These are phyloP conservation scores for Suillus sp. DNA, from an alignment of 768 basidiomycete species.

Conservation along the genomic window DNA sequence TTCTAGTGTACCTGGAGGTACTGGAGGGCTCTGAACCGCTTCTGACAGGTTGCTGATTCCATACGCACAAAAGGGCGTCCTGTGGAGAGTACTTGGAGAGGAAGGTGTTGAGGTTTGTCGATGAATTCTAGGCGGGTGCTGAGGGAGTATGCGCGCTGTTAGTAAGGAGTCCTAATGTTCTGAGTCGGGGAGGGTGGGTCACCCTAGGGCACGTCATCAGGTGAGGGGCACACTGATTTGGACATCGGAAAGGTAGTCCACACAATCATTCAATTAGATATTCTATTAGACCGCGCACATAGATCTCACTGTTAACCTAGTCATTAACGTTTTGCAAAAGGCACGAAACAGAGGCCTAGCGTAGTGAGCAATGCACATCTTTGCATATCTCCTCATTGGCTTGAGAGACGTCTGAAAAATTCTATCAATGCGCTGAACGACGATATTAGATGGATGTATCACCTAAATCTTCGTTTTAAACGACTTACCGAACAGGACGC, in stretches of 20 bases:
- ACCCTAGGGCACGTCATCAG: too few species aligned
- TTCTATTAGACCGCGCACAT: neutral
- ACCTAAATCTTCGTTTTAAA: neutral
- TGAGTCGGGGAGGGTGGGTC: too few species aligned
- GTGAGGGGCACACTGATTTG: too few species aligned
- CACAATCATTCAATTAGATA: neutral
- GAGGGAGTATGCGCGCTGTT: too few species aligned
- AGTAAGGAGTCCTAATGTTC: too few species aligned
- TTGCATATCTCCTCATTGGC: neutral
- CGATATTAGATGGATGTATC: constrained; percentile 1
- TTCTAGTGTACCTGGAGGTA: constrained; percentile 76
- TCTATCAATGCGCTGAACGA: constrained; percentile 34
- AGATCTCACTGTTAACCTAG: neutral
- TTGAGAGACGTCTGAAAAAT: constrained; percentile 33
- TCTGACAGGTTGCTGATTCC: constrained; percentile 59
- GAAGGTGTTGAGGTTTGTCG: too few species aligned
- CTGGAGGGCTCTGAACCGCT: constrained; percentile 92
- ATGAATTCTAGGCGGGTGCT: too few species aligned
- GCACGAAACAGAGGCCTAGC: neutral
- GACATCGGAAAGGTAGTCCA: neutral
- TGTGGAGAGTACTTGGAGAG: too few species aligned
- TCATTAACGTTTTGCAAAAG: neutral
- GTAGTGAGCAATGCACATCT: neutral
- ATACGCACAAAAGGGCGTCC: constrained; percentile 68
- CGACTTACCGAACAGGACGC: constrained; percentile 68